Evolutionary conservation across 2,329 filamentous ascomycete genomes (phyloP).

Genomic region (Acrocalymma vagum): DNA sequence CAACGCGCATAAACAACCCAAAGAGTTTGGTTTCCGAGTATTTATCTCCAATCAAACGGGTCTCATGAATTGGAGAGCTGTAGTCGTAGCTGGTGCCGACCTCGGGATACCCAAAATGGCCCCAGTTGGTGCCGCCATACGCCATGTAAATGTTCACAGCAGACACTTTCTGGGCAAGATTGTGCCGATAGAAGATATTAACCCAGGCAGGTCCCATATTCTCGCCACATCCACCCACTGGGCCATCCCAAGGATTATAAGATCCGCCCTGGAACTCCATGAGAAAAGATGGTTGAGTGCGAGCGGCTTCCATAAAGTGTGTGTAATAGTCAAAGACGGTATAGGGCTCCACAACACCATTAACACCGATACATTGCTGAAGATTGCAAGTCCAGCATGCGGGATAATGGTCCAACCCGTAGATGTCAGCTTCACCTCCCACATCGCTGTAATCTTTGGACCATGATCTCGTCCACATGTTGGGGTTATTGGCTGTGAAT

Average conservation of each 20-base stretch:
- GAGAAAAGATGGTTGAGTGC: slow-evolving; percentile 62
- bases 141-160: slow-evolving; percentile 62
- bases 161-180: slow-evolving; percentile 60
- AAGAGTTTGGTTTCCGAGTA: slow-evolving; percentile 64
- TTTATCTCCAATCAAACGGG: slow-evolving; percentile 61
- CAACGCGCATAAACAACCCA: slow-evolving; percentile 63
- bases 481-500: slow-evolving; percentile 61
- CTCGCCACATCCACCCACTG: slow-evolving; percentile 57
- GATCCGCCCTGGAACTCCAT: slow-evolving; percentile 64
- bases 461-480: slow-evolving; percentile 59
- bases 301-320: slow-evolving; percentile 66
- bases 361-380: too few relatives aligned
- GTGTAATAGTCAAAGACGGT: slow-evolving; percentile 64
- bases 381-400: slow-evolving; percentile 60
- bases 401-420: slow-evolving; percentile 58
- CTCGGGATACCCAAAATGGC: slow-evolving; percentile 48
- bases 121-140: slow-evolving; percentile 66
- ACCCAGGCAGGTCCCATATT: slow-evolving; percentile 59
- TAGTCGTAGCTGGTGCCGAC: slow-evolving; percentile 60
- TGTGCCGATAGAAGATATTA: slow-evolving; percentile 66
- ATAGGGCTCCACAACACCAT: too few relatives aligned
- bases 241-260: slow-evolving; percentile 65
- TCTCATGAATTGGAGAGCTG: slow-evolving; percentile 62
- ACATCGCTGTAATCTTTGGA: slow-evolving; percentile 64
- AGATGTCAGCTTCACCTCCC: slow-evolving; percentile 63